These are phyloP conservation scores for Torulaspora microellipsoides DNA, from an alignment of 805 yeast species.

Conservation along the genomic window DNA sequence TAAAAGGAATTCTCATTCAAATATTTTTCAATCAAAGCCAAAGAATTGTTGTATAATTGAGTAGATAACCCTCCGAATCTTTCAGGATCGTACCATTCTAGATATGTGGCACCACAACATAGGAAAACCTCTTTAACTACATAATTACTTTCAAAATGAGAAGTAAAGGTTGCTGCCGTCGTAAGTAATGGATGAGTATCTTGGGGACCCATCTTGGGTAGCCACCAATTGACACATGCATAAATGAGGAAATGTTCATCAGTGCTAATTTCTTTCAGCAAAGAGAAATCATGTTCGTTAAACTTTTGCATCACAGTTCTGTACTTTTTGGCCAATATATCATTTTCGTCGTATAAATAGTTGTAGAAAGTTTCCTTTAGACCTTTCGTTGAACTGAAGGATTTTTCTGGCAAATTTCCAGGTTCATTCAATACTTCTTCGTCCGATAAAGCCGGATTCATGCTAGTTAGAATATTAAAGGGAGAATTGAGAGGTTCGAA, in stretches of 20 bases:
- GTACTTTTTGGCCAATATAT: conserved; percentile 8
- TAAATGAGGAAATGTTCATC: conserved; percentile 25
- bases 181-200: conserved; percentile 39
- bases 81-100: conserved; percentile 33
- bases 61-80: conserved; percentile 22
- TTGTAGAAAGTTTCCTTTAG: conserved; percentile 1
- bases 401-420: too few species aligned
- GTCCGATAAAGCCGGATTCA: neutral
- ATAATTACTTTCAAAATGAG: conserved; percentile 32
- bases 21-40: conserved; percentile 20
- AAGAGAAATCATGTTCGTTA: conserved; percentile 6
- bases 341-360: conserved; percentile 3
- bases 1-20: conserved; percentile 22
- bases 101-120: conserved; percentile 41
- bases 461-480: neutral
- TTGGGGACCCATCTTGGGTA: conserved; percentile 41
- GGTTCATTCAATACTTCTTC: neutral
- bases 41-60: conserved; percentile 25
- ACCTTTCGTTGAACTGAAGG: neutral
- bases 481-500: neutral
- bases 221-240: conserved; percentile 40
- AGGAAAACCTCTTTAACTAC: conserved; percentile 35
- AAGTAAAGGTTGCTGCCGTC: conserved; percentile 40
- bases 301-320: conserved; percentile 2
- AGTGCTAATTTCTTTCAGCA: neutral